Base-by-base conservation (phyloP, 2,329 filamentous ascomycete genomes). In the Xylaria sp. region DNA sequence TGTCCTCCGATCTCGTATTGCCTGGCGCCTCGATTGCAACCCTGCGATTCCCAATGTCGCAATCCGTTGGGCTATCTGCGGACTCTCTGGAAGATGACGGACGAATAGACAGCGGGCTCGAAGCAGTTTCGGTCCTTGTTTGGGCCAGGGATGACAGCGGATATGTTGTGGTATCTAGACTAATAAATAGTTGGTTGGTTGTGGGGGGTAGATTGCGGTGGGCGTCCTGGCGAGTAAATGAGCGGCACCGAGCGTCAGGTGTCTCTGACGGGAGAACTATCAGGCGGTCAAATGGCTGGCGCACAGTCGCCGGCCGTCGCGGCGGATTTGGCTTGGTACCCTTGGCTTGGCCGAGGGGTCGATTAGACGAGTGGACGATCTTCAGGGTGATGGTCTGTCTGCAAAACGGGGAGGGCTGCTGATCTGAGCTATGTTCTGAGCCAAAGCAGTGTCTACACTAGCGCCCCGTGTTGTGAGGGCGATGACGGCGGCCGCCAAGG, bases 81-180 rank as follows among this genome's bases (percentile, higher is more conserved):
- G 52, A 27, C 47, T 56, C 55, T 15, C 31, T 31, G n/a, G 17
- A 27, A 54, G 25, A 51, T 35, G 43, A 23, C 51, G 49, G 46
- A 43, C 58, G 47, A 62, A 64, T 60, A 58, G 51, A 47, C 35
- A 29, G 47, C n/a, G 31, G 53, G 38, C 19, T 44, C 27, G 43
- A 33, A 31, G 57, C 27, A 57, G 44, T 40, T 44, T 17, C 33
- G 40, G 47, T 29, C 43, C 46, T 37, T 40, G 55, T 35, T 38
- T 35, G 21, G 52, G 4, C 41, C 54, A 62, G 54, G 35, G 62
- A 56, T 38, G 31, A 37, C 17, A 23, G 55, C 46, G 47, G 27
- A 54, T 60, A 60, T 58, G 60, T 8, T 52, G 60, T 63, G 60
- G 38, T 60, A 58, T 57, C 41, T 57, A 53, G 46, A 56, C 48